Percentiles rank a stretch among this genome's conserved stretches.
Evolutionary conservation across 306 rosid genomes (phyloP).

Genomic region (Lupinus albus): DNA sequence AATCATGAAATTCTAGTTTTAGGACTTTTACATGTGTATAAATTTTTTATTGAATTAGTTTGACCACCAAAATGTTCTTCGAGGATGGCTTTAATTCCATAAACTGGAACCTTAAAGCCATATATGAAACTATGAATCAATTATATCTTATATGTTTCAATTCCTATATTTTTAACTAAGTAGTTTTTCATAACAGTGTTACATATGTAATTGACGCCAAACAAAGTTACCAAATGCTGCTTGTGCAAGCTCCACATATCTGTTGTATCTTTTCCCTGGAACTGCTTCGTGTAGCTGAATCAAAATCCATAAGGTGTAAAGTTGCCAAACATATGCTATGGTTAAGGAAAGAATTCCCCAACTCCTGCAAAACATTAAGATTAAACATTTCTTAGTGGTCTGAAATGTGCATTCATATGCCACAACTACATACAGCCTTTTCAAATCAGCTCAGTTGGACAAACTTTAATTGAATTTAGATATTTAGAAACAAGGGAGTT

Average conservation of each 20-base stretch:
- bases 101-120: background rate
- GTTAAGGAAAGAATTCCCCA: conserved; percentile 95
- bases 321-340: conserved; percentile 93
- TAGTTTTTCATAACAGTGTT: conserved; percentile 4
- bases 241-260: conserved; percentile 96
- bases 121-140: background rate
- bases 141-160: background rate
- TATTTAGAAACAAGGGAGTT: conserved; percentile 5
- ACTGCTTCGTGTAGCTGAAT: conserved; percentile 99
- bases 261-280: conserved; percentile 96
- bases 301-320: conserved; percentile 91
- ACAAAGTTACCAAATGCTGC: conserved; percentile 91
- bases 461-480: background rate
- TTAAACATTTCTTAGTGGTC: conserved; percentile 28
- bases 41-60: background rate
- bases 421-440: background rate
- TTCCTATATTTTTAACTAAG: background rate
- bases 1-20: conserved; percentile 29
- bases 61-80: conserved; percentile 21
- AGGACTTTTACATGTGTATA: conserved; percentile 10
- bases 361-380: conserved; percentile 63
- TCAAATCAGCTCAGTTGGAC: conserved; percentile 11
- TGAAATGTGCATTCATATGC: background rate
- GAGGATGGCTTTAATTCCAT: background rate
- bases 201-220: conserved; percentile 30